phyloP scores from a whole-genome alignment of 108 stramenopile genomes.

The Craspedostauros australis region DNA sequence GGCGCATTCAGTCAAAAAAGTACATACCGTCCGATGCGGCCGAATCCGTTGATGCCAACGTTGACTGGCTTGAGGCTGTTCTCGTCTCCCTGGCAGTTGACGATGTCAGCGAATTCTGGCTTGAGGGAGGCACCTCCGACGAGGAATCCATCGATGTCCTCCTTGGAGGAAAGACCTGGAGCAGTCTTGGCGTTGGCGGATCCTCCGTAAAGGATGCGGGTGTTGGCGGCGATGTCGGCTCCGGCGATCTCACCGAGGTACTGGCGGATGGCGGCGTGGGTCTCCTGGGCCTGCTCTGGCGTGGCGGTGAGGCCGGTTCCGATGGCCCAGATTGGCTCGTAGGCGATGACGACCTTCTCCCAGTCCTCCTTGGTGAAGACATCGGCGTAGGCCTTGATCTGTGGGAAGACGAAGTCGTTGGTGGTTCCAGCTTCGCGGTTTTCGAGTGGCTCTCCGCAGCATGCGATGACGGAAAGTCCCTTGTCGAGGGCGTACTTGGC shows the following conservation, averaged over 20 bases:
- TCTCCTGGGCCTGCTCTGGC: constrained; percentile 95
- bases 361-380: constrained; percentile 80
- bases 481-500: constrained; percentile 90
- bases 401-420: constrained; percentile 95
- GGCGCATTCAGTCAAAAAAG: too few relatives aligned
- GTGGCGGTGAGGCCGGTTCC: constrained; percentile 96
- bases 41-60: constrained; percentile 96
- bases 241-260: constrained; percentile 84
- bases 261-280: constrained; percentile 79
- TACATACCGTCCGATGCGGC: constrained; percentile 95
- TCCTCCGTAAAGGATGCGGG: constrained; percentile 94
- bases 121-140: constrained; percentile 99
- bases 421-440: constrained; percentile 94
- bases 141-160: constrained; percentile 99
- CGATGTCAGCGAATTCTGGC: constrained; percentile 93
- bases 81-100: constrained; percentile 70
- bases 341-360: constrained; percentile 84
- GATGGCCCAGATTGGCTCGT: constrained; percentile 96
- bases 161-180: constrained; percentile 87
- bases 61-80: constrained; percentile 75
- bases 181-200: constrained; percentile 87
- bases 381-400: constrained; percentile 94
- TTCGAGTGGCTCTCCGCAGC: constrained; percentile 97
- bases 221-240: constrained; percentile 76
- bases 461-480: constrained; percentile 92